Evolutionary conservation across 2,329 filamentous ascomycete species (phyloP).

Genomic region (Diaporthe caulivora): DNA sequence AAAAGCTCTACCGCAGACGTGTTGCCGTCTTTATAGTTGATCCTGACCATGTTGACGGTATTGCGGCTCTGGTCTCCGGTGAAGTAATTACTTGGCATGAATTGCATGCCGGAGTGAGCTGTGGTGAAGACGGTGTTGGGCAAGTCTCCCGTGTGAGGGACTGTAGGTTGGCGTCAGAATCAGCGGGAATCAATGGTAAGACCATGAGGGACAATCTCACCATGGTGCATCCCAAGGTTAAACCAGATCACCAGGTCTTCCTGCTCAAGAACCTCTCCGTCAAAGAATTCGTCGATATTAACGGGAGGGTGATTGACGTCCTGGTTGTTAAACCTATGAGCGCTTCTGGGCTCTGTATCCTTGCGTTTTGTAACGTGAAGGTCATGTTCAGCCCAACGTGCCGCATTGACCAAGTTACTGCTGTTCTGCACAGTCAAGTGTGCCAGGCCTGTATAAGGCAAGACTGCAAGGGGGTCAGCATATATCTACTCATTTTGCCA

Average conservation of each 20-base stretch:
- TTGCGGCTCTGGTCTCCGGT: constrained; percentile 52
- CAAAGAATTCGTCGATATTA: constrained; percentile 63
- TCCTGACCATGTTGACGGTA: constrained; percentile 55
- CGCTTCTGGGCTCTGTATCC: constrained; percentile 62
- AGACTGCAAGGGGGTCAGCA: constrained; percentile 44
- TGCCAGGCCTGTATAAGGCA: constrained; percentile 53
- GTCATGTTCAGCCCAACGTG: constrained; percentile 63
- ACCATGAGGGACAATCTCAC: background rate
- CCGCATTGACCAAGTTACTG: constrained; percentile 58
- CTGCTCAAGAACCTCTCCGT: constrained; percentile 56
- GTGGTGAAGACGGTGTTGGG: constrained; percentile 66
- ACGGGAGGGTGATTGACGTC: constrained; percentile 60
- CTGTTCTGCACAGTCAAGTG: constrained; percentile 64
- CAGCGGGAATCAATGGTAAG: accelerated
- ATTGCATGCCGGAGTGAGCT: constrained; percentile 57
- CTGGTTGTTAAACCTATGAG: constrained; percentile 60
- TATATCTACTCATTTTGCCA: background rate
- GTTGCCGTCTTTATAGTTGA: constrained; percentile 51
- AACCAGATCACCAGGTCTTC: constrained; percentile 65
- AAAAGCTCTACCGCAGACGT: constrained; percentile 47
- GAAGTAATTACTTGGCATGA: constrained; percentile 61
- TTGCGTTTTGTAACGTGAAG: constrained; percentile 64
- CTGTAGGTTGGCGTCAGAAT: background rate
- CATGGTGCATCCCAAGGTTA: constrained; percentile 67
- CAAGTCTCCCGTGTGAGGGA: constrained; percentile 60